Evolutionary conservation across 1,284 basidiomycete species (phyloP), one percentile per base, ranked within the genome.

Genomic region (Golubevia pallescens): DNA sequence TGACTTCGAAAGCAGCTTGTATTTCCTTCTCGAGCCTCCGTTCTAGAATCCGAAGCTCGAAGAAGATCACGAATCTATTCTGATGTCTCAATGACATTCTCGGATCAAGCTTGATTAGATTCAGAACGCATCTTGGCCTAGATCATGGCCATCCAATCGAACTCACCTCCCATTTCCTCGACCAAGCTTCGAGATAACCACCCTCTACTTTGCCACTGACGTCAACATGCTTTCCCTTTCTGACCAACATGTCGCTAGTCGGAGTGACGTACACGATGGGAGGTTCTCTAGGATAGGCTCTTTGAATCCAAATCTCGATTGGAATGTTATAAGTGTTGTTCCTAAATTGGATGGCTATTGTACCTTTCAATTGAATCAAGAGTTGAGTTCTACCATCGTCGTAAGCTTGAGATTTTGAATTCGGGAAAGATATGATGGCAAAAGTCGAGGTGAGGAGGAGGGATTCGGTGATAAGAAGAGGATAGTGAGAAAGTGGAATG

Each of bases 221-320:
- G 77, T 97, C 94, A 70, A 98, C 89, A 75, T 90, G 88, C 58
- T 88, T 89, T 13, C 92, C 90, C 24, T 92, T 89, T 70, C 91
- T 90, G 72, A 99, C 90, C 66, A 95, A 91, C 92, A 99, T 95
- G 75, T 93, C 92, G 60, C 88, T 89, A 0, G 94, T 97, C n/a
- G 97, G 96, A 10, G 93, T 92, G 69, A 99, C 95, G 86, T 94
- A 98, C n/a, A 90, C 89, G 77, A 99, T 90, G 6, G 97, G 97
- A 1, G 94, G 90, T 34, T 88, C 87, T 55, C 89, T 88, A 1
- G 94, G 94, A 81, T 93, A 96, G 10, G 65, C 72, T 16, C 69
- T 65, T 2, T 79, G 79, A 3, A 85, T 67, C 82, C 82, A 85
- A 48, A 78, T 66, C 14, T 72, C 69, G 19, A 81, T 65, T 2